phyloP scores from a whole-genome alignment of 2,329 filamentous ascomycete species.

The Lasiodiplodia theobromae region DNA sequence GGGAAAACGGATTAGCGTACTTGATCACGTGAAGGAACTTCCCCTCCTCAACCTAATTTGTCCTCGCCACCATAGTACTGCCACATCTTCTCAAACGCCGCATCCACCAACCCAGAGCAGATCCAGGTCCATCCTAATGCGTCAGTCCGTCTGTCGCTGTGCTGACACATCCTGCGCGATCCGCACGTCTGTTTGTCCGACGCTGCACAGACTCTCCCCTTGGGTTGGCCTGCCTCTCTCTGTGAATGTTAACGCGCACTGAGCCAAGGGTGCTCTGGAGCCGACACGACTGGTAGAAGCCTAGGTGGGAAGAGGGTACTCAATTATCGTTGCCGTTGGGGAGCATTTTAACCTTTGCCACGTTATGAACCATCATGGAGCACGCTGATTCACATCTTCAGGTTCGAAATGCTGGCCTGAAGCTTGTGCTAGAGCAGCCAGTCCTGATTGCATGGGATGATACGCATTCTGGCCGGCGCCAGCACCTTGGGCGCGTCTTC shows the following conservation, averaged over 20 bases:
- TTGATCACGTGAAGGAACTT: too few relatives aligned
- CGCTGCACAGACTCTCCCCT: too few relatives aligned
- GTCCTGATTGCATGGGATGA: background rate
- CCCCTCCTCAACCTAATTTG: too few relatives aligned
- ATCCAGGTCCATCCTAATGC: background rate
- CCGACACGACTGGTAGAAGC: background rate
- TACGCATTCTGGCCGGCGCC: background rate
- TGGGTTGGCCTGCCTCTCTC: background rate
- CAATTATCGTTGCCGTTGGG: background rate
- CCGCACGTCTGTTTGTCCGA: too few relatives aligned
- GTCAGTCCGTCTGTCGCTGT: background rate
- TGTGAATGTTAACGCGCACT: background rate
- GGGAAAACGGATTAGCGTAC: too few relatives aligned
- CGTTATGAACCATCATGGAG: background rate
- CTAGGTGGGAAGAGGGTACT: background rate
- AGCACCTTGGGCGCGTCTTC: background rate
- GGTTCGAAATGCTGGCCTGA: background rate
- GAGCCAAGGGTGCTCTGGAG: background rate
- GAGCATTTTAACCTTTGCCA: background rate
- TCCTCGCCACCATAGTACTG: too few relatives aligned
- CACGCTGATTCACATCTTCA: background rate
- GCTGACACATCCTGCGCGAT: too few relatives aligned
- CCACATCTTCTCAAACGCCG: too few relatives aligned
- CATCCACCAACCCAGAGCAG: too few relatives aligned
- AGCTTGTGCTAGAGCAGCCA: background rate